Percentiles rank a stretch among this genome's conserved stretches.
Evolutionary conservation across 768 basidiomycete species (phyloP).

Genomic region (Trametes coccinea): DNA sequence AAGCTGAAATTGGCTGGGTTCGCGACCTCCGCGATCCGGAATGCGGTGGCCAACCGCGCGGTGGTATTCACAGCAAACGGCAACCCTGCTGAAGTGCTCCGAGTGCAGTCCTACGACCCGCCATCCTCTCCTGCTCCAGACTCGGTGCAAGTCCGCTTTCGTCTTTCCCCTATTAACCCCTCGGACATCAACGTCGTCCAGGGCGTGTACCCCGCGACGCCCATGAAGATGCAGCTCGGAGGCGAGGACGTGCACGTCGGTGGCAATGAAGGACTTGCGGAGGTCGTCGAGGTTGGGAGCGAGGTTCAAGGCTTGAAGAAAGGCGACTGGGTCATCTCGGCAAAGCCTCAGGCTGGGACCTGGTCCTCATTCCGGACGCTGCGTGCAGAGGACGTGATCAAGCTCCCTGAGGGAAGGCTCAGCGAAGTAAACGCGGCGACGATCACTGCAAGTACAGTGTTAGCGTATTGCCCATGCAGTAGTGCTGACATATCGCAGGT

Average conservation of each 20-base stretch:
- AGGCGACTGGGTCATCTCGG: constrained; percentile 77
- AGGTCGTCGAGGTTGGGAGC: constrained; percentile 60
- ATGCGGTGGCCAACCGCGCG: constrained; percentile 50
- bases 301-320: constrained; percentile 49
- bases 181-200: constrained; percentile 81
- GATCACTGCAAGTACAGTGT: constrained; percentile 53
- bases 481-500: constrained; percentile 43
- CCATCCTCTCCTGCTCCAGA: constrained; percentile 55
- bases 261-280: constrained; percentile 78
- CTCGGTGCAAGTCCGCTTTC: constrained; percentile 64
- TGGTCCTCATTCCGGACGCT: constrained; percentile 67
- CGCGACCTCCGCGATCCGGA: constrained; percentile 5
- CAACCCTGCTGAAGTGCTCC: constrained; percentile 60
- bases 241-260: constrained; percentile 53
- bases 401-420: constrained; percentile 52
- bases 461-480: background rate
- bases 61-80: constrained; percentile 65
- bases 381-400: constrained; percentile 54
- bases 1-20: background rate
- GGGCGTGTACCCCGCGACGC: constrained; percentile 77
- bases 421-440: constrained; percentile 72
- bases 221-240: constrained; percentile 34
- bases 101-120: constrained; percentile 49
- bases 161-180: constrained; percentile 78
- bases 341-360: constrained; percentile 69